A percentile compares a stretch with the other conserved stretches of the same genome.
Evolutionary conservation across 1,284 basidiomycete species (phyloP).

Genomic region (Boletus sp.): DNA sequence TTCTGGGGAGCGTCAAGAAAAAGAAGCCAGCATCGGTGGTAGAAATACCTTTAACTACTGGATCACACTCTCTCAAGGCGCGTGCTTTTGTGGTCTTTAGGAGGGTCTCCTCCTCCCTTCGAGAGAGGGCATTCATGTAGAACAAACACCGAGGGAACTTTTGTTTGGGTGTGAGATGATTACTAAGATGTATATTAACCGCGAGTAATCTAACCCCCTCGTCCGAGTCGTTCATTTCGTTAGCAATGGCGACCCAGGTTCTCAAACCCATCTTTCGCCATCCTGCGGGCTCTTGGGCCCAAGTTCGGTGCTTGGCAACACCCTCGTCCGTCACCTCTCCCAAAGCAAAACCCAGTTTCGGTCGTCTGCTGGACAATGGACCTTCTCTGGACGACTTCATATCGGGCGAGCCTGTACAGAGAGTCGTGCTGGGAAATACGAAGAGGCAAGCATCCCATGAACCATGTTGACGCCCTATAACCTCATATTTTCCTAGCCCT

Average conservation of each 20-base stretch:
- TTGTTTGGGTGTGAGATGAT: conserved; percentile 1
- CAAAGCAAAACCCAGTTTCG: conserved; percentile 47
- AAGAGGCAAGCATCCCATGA: conserved; percentile 49
- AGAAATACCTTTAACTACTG: conserved; percentile 65
- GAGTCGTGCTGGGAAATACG: conserved; percentile 78
- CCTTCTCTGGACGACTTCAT: conserved; percentile 88
- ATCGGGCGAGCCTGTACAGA: conserved; percentile 57
- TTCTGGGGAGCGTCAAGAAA: conserved; percentile 44
- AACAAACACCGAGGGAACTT: conserved; percentile 11
- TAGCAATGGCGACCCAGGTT: conserved; percentile 16
- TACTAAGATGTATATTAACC: conserved; percentile 8
- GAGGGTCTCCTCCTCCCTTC: conserved; percentile 85
- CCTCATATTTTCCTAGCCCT: conserved; percentile 49
- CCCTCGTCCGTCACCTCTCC: conserved; percentile 36
- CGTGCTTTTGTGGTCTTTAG: conserved; percentile 78
- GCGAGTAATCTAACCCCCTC: too few relatives aligned
- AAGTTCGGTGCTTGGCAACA: conserved; percentile 54
- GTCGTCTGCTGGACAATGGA: conserved; percentile 64
- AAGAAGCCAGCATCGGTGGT: background rate
- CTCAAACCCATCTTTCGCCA: conserved; percentile 16
- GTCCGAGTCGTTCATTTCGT: background rate
- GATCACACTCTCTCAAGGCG: conserved; percentile 78
- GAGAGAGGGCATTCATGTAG: conserved; percentile 79
- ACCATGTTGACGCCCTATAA: background rate
- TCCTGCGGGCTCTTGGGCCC: conserved; percentile 9